phyloP scores from a whole-genome alignment of 2,329 filamentous ascomycete genomes.

The Chaetothyriales sp. region DNA sequence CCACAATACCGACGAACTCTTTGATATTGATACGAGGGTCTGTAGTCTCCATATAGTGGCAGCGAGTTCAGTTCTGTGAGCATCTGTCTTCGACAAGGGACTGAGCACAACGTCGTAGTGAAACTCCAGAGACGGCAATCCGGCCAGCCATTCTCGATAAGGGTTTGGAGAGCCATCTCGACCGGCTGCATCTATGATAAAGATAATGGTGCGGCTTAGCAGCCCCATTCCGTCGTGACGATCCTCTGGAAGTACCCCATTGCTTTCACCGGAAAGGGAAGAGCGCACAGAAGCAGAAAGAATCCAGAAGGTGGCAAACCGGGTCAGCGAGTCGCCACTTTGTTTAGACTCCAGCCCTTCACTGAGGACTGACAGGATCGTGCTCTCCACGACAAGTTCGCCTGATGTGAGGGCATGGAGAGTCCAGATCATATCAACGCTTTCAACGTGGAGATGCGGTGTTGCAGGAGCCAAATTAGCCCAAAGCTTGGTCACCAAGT shows the following conservation, averaged over 20 bases:
- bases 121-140: not conserved
- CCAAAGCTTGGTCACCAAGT: slow-evolving; percentile 65
- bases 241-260: not conserved
- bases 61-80: not conserved
- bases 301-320: slow-evolving; percentile 61
- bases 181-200: not conserved
- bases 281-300: not conserved
- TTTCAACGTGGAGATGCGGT: slow-evolving; percentile 90
- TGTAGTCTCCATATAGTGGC: not conserved
- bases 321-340: slow-evolving; percentile 46
- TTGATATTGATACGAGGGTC: not conserved
- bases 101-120: not conserved
- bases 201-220: not conserved
- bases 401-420: slow-evolving; percentile 58
- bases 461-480: slow-evolving; percentile 62
- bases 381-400: slow-evolving; percentile 60
- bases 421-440: slow-evolving; percentile 73
- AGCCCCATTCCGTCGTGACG: not conserved
- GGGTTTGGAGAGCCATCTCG: not conserved
- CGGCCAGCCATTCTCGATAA: not conserved
- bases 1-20: not conserved
- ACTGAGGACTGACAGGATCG: slow-evolving; percentile 13
- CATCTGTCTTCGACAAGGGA: not conserved
- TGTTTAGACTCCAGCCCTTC: not conserved
- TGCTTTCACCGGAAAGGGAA: not conserved